A percentile compares a stretch with the other conserved stretches of the same genome.
These are phyloP conservation scores for Gastrolobium bilobum DNA, from an alignment of 306 rosid species.

Conservation along the genomic window DNA sequence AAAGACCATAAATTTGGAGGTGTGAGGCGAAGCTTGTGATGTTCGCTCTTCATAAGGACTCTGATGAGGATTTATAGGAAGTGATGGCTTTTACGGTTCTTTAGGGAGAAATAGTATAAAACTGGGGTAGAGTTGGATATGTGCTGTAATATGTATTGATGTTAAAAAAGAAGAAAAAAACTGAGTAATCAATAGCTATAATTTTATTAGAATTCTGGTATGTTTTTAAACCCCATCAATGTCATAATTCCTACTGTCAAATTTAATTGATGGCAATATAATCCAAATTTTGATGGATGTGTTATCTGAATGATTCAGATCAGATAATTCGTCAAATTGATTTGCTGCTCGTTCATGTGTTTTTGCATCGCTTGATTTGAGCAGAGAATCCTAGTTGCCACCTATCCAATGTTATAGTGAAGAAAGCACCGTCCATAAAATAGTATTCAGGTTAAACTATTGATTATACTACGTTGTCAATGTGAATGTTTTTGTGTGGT, in stretches of 20 bases:
- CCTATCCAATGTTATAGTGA: not conserved
- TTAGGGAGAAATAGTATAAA: constrained; percentile 32
- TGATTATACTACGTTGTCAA: not conserved
- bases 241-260: constrained; percentile 32
- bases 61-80: constrained; percentile 33
- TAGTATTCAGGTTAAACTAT: not conserved
- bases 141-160: constrained; percentile 47
- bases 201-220: not conserved
- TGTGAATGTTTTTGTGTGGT: not conserved
- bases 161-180: constrained; percentile 31
- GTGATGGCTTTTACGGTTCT: constrained; percentile 21
- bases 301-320: constrained; percentile 7
- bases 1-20: constrained; percentile 26
- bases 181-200: not conserved
- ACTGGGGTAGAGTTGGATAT: constrained; percentile 43
- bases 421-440: not conserved
- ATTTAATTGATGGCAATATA: constrained; percentile 23
- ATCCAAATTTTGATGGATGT: constrained; percentile 17
- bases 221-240: constrained; percentile 15
- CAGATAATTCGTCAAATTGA: not conserved
- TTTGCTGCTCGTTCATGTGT: not conserved
- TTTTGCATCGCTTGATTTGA: not conserved
- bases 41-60: constrained; percentile 18
- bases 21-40: constrained; percentile 33
- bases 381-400: not conserved